Percentiles rank a stretch among this genome's conserved stretches.
Conservation (phyloP, 768 basidiomycete genomes). For the Termitomyces sp. region DNA sequence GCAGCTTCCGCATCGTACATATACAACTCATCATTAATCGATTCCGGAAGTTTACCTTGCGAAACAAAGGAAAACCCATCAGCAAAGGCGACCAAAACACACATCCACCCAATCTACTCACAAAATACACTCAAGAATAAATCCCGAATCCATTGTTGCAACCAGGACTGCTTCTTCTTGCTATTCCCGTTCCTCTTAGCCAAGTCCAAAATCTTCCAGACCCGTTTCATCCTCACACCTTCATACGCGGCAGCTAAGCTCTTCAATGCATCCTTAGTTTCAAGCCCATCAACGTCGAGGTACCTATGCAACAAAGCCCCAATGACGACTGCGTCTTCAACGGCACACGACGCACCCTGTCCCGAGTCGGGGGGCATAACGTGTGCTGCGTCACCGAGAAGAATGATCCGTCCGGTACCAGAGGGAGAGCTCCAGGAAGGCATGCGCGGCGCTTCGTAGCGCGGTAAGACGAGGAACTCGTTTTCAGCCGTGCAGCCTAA, state of each 20-base stretch:
- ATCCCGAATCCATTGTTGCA: constrained; percentile 29
- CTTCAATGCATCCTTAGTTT: constrained; percentile 11
- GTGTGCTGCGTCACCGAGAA: constrained; percentile 40
- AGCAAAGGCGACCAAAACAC: not conserved
- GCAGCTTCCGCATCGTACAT: constrained; percentile 23
- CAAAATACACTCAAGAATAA: constrained; percentile 27
- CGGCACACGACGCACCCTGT: constrained; percentile 36
- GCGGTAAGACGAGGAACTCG: constrained; percentile 29
- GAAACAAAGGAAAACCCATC: not conserved
- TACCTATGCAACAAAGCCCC: constrained; percentile 7
- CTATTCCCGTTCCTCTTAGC: constrained; percentile 25
- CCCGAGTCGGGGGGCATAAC: constrained; percentile 38
- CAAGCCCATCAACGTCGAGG: constrained; percentile 7
- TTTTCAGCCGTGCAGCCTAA: constrained; percentile 22
- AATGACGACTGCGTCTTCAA: constrained; percentile 34
- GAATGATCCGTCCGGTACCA: constrained; percentile 27
- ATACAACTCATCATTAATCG: constrained; percentile 20
- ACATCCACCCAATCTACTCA: constrained; percentile 13
- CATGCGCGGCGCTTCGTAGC: constrained; percentile 29
- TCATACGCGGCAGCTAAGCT: not conserved
- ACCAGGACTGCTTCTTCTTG: constrained; percentile 26
- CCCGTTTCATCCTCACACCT: not conserved
- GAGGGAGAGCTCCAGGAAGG: constrained; percentile 29
- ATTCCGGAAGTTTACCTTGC: constrained; percentile 26
- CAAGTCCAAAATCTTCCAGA: constrained; percentile 22